A percentile compares a stretch with the other conserved stretches of the same genome.
Evolutionary conservation across 805 yeast species (phyloP).

Genomic region (Metschnikowia orientalis): DNA sequence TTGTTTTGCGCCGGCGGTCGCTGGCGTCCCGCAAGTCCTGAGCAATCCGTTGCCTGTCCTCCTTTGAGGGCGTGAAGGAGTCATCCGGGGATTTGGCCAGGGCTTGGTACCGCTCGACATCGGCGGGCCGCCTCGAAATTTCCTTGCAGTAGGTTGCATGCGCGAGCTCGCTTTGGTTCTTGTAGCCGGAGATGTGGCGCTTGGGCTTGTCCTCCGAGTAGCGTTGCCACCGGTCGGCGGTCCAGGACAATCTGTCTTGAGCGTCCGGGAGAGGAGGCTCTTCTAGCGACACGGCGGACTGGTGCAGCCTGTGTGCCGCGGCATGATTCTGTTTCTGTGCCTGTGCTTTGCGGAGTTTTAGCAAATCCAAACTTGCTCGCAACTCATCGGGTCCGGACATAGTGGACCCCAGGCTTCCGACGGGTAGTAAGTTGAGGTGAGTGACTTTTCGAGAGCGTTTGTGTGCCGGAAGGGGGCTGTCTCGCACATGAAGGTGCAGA

Average conservation of each 20-base stretch:
- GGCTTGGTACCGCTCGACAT: constrained; percentile 39
- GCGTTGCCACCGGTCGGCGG: constrained; percentile 60
- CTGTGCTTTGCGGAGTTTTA: constrained; percentile 6
- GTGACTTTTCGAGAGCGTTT: too few species aligned
- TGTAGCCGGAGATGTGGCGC: constrained; percentile 36
- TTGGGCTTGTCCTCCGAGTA: constrained; percentile 21
- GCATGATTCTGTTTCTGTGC: constrained; percentile 10
- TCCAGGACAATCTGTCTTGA: constrained; percentile 20
- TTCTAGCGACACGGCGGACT: background rate
- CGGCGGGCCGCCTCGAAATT: constrained; percentile 32
- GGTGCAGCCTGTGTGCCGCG: constrained; percentile 3
- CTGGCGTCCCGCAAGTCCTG: constrained; percentile 31
- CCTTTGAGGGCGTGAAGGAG: constrained; percentile 4
- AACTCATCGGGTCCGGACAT: too few species aligned
- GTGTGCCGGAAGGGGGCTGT: too few species aligned
- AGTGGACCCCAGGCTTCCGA: too few species aligned
- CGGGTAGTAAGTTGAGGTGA: too few species aligned
- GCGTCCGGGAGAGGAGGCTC: constrained; percentile 1
- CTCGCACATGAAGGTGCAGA: too few species aligned
- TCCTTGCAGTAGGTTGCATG: constrained; percentile 56
- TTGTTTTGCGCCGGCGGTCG: constrained; percentile 28
- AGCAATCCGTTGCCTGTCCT: constrained; percentile 26
- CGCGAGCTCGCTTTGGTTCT: constrained; percentile 54
- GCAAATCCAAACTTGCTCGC: constrained; percentile 7
- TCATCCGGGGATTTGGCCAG: background rate